Percentiles rank a stretch among this genome's conserved stretches.
phyloP scores from a whole-genome alignment of 148 eudicot species.

The Cornus controversa region DNA sequence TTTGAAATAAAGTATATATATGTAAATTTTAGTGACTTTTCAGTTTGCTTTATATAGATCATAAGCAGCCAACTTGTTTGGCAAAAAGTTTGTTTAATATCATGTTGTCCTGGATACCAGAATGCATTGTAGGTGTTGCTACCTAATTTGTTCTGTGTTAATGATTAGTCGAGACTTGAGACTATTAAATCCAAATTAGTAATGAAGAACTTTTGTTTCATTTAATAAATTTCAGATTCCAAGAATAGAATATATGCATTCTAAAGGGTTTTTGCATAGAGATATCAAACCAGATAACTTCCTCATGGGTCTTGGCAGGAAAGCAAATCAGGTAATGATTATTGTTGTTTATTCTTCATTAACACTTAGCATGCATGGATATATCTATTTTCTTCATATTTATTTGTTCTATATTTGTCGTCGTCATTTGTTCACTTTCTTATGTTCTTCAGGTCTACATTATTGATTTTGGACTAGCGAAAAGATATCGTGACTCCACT shows the following conservation, averaged over 20 bases:
- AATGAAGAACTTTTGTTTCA: not conserved
- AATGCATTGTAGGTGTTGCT: not conserved
- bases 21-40: not conserved
- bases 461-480: conserved; percentile 26
- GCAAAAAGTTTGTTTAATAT: not conserved
- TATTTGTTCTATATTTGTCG: too few species aligned
- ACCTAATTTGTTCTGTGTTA: not conserved
- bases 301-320: conserved; percentile 27
- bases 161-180: not conserved
- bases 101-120: not conserved
- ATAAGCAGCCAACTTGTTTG: not conserved
- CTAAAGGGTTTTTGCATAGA: conserved; percentile 22
- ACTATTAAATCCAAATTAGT: not conserved
- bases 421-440: not conserved
- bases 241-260: conserved; percentile 25
- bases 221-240: conserved; percentile 4
- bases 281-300: conserved; percentile 30
- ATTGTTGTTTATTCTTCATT: not conserved
- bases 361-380: not conserved
- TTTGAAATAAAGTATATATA: not conserved
- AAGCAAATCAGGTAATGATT: conserved; percentile 25
- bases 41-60: not conserved
- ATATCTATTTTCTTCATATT: not conserved
- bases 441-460: conserved; percentile 18
- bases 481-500: conserved; percentile 16